A percentile compares a stretch with the other conserved stretches of the same genome.
These are phyloP conservation scores for Aspergillus tubingensis DNA, from an alignment of 2,329 filamentous ascomycete genomes.

Conservation along the genomic window DNA sequence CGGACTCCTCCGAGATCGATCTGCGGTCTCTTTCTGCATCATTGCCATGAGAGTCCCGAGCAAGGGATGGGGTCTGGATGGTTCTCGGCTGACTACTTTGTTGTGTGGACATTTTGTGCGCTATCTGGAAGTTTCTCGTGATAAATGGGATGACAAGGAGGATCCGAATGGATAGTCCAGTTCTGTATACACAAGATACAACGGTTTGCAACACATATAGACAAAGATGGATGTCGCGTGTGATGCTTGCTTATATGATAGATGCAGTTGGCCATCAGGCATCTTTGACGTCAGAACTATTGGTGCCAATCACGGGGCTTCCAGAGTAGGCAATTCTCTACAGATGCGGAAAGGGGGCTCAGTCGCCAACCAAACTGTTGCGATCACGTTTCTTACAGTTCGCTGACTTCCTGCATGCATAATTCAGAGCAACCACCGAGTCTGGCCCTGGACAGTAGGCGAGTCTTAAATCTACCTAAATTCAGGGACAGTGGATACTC, in stretches of 20 bases:
- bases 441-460: not conserved
- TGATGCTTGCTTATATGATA: no score
- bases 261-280: no score
- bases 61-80: not conserved
- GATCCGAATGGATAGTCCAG: no score
- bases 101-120: constrained; percentile 9
- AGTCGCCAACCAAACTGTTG: not conserved
- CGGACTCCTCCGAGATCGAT: constrained; percentile 17
- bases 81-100: constrained; percentile 2
- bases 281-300: not conserved
- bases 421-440: not conserved
- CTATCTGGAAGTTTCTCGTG: not conserved
- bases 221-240: no score
- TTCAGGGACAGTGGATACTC: not conserved
- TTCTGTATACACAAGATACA: no score
- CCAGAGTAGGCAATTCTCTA: not conserved
- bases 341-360: no score
- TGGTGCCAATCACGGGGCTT: not conserved
- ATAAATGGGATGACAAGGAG: not conserved
- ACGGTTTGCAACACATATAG: no score
- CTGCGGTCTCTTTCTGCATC: constrained; percentile 6
- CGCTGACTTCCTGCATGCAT: not conserved
- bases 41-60: not conserved
- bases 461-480: not conserved
- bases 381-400: not conserved